Percentiles rank a stretch among this genome's conserved stretches.
Conservation (phyloP, 139 green algal species). For the Chlamydomonas incerta region DNA sequence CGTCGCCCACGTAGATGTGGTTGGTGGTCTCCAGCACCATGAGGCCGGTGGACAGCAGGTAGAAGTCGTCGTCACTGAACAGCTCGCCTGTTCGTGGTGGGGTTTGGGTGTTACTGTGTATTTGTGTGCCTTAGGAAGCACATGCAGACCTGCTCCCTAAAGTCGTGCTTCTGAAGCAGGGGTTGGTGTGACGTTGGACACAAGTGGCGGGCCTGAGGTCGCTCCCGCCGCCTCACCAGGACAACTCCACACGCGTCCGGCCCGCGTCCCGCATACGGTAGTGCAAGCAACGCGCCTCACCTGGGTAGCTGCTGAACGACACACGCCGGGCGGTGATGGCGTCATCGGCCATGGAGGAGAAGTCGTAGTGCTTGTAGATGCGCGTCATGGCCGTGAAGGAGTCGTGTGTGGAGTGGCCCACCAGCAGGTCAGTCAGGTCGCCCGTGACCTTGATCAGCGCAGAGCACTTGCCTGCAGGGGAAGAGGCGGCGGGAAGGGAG, state of each 20-base stretch:
- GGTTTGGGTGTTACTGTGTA: too few species aligned
- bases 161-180: too few species aligned
- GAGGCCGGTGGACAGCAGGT: constrained; percentile 70
- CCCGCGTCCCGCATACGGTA: too few species aligned
- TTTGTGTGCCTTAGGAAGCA: too few species aligned
- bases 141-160: too few species aligned
- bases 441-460: constrained; percentile 73
- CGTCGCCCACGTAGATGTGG: constrained; percentile 67
- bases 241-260: too few species aligned
- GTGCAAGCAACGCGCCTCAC: too few species aligned
- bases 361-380: constrained; percentile 83
- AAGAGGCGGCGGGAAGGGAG: not conserved
- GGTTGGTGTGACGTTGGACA: too few species aligned
- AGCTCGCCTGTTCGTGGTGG: constrained; percentile 61
- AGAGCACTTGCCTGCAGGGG: constrained; percentile 60
- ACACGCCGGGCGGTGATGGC: constrained; percentile 14
- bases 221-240: too few species aligned
- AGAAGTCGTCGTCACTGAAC: constrained; percentile 69
- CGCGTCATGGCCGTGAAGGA: constrained; percentile 68
- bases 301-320: constrained; percentile 78
- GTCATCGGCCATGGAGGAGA: constrained; percentile 31
- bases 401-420: constrained; percentile 76
- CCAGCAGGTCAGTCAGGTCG: constrained; percentile 58
- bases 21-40: constrained; percentile 76
- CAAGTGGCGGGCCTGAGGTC: too few species aligned